A percentile compares a stretch with the other conserved stretches of the same genome.
Evolutionary conservation across 352 stramenopile species (phyloP).

Genomic region (Phytophthora melonis): DNA sequence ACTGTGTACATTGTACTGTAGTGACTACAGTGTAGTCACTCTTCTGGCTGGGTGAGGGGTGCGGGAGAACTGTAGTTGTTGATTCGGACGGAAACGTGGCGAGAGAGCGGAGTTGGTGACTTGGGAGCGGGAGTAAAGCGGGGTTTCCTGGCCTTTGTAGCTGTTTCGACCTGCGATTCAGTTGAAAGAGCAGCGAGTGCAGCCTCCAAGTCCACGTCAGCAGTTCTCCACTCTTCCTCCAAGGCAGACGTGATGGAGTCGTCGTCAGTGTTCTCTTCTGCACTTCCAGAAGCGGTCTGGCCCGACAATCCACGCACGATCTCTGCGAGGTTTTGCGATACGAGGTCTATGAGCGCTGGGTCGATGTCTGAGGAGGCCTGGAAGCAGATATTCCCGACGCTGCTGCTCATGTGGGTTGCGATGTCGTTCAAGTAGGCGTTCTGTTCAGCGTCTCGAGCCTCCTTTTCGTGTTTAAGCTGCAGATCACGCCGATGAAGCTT

Average conservation of each 20-base stretch:
- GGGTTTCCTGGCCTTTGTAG: background rate
- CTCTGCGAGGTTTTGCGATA: conserved; percentile 48
- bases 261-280: conserved; percentile 7
- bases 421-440: conserved; percentile 66
- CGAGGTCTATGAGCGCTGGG: conserved; percentile 43
- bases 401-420: conserved; percentile 42
- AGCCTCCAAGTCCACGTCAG: conserved; percentile 32
- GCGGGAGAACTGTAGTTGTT: conserved; percentile 18
- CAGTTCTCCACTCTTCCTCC: conserved; percentile 33
- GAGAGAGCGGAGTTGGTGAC: conserved; percentile 7
- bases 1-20: conserved; percentile 10
- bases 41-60: conserved; percentile 1
- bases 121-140: background rate
- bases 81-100: conserved; percentile 33
- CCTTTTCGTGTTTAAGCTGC: conserved; percentile 52
- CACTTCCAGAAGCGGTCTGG: background rate
- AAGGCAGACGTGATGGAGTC: conserved; percentile 27
- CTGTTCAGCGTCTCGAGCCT: conserved; percentile 26
- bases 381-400: conserved; percentile 75
- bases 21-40: too few relatives aligned
- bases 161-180: background rate
- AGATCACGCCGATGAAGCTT: conserved; percentile 58
- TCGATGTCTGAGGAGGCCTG: conserved; percentile 57
- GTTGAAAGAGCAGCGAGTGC: conserved; percentile 19
- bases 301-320: conserved; percentile 31